phyloP scores from a whole-genome alignment of 2,329 filamentous ascomycete species.

The Gnomoniopsis sp. region DNA sequence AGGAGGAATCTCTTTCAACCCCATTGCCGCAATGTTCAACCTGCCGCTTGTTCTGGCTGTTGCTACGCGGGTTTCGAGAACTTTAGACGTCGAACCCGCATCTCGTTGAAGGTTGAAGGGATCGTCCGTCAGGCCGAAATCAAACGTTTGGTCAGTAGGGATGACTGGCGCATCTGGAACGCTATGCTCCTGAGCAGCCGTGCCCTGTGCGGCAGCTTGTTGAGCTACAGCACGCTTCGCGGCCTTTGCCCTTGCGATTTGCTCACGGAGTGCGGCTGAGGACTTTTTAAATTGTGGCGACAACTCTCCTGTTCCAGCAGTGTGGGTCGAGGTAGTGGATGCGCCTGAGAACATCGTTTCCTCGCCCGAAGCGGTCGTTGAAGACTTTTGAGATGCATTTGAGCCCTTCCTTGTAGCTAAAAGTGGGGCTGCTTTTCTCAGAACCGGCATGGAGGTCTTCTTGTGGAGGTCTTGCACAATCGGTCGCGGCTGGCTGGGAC shows the following conservation, averaged over 20 bases:
- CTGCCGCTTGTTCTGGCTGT: constrained; percentile 73
- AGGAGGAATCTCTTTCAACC: constrained; percentile 71
- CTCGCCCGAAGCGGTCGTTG: constrained; percentile 32
- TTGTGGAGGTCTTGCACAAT: constrained; percentile 52
- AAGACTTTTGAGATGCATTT: constrained; percentile 35
- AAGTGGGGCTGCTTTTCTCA: constrained; percentile 28
- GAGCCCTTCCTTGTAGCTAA: constrained; percentile 37
- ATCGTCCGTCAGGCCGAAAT: constrained; percentile 58
- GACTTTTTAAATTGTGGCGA: constrained; percentile 54
- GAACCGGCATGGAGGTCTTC: constrained; percentile 49
- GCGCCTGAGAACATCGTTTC: constrained; percentile 32
- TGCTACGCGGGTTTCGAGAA: constrained; percentile 70
- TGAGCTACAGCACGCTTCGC: constrained; percentile 56
- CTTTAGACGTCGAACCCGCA: constrained; percentile 57
- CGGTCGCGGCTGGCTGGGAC: constrained; percentile 46
- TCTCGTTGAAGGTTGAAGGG: constrained; percentile 67
- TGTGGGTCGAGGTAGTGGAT: constrained; percentile 36
- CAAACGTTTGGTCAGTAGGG: constrained; percentile 48
- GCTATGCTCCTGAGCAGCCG: constrained; percentile 17
- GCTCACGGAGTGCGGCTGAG: constrained; percentile 77
- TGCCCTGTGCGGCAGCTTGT: constrained; percentile 11
- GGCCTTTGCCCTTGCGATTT: constrained; percentile 89
- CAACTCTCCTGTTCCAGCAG: constrained; percentile 27
- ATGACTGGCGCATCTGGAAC: constrained; percentile 35
- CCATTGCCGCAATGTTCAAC: constrained; percentile 84